These are phyloP conservation scores for Trichocladium antarcticum DNA, from an alignment of 495 filamentous ascomycete genomes.

Conservation along the genomic window DNA sequence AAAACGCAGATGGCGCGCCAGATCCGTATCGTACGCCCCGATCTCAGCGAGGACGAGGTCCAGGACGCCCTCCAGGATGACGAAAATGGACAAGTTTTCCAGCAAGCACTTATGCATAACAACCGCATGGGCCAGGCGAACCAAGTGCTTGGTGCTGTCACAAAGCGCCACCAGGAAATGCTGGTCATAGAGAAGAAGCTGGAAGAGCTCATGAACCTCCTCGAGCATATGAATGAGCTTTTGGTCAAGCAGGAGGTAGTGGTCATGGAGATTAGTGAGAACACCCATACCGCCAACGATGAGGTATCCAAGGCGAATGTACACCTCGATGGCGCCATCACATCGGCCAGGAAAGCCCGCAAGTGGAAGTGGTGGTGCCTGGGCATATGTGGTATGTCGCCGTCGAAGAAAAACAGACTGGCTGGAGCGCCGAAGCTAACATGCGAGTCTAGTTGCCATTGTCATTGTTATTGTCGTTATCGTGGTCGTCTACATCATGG, in stretches of 20 bases:
- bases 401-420: background rate
- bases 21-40: constrained; percentile 78
- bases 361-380: constrained; percentile 99
- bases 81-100: constrained; percentile 57
- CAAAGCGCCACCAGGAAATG: constrained; percentile 77
- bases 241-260: constrained; percentile 72
- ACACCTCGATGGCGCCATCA: constrained; percentile 65
- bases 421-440: constrained; percentile 12
- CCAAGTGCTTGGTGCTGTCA: constrained; percentile 60
- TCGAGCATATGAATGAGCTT: constrained; percentile 68
- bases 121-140: constrained; percentile 72
- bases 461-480: constrained; percentile 41
- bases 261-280: constrained; percentile 65
- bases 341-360: constrained; percentile 64
- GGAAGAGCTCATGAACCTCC: constrained; percentile 70
- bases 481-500: constrained; percentile 37
- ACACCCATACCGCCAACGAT: constrained; percentile 57
- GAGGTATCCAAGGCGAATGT: constrained; percentile 66
- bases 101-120: constrained; percentile 63
- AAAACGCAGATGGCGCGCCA: constrained; percentile 75
- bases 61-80: constrained; percentile 58
- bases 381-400: constrained; percentile 61
- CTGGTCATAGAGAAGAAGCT: constrained; percentile 84
- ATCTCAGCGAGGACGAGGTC: constrained; percentile 72
- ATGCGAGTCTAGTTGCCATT: constrained; percentile 32